Evolutionary conservation across 1,284 basidiomycete species (phyloP).

Genomic region (Ustilago loliicola): DNA sequence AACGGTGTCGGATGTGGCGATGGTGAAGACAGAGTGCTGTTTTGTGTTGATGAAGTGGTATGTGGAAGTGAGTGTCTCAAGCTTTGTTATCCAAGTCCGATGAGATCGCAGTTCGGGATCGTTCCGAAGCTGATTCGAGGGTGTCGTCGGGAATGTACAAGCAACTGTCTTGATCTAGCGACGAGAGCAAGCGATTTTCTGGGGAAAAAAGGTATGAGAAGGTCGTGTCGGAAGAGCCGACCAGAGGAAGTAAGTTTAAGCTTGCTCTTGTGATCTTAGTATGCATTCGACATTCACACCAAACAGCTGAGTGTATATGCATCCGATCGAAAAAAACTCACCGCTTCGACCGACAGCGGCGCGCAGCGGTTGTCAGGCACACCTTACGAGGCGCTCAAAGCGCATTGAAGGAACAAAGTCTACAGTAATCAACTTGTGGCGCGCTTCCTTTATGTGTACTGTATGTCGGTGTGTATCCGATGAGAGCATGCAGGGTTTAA

Average conservation of each 20-base stretch:
- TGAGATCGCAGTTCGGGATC: background rate
- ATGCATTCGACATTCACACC: conserved; percentile 4
- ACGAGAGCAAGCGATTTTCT: background rate
- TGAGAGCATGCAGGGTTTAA: conserved; percentile 30
- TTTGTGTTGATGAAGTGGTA: background rate
- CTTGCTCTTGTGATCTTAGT: conserved; percentile 1
- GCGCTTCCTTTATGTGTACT: background rate
- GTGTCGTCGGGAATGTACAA: background rate
- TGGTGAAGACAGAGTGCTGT: background rate
- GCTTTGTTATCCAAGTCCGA: background rate
- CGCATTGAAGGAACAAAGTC: background rate
- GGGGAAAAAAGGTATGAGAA: background rate
- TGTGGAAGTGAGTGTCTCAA: background rate
- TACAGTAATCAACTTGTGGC: background rate
- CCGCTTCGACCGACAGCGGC: background rate
- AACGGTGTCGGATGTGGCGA: background rate
- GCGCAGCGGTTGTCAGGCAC: conserved; percentile 8
- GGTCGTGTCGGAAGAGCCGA: conserved; percentile 10
- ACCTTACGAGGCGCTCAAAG: background rate
- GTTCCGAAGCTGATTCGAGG: background rate
- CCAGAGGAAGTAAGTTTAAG: background rate
- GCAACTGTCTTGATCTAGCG: background rate
- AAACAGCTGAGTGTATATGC: conserved; percentile 18
- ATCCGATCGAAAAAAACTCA: conserved; percentile 16
- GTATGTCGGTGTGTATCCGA: conserved; percentile 1